Evolutionary conservation across 805 yeast genomes (phyloP), one percentile per base, ranked within the genome.

Genomic region (Suhomyces kilbournensis): DNA sequence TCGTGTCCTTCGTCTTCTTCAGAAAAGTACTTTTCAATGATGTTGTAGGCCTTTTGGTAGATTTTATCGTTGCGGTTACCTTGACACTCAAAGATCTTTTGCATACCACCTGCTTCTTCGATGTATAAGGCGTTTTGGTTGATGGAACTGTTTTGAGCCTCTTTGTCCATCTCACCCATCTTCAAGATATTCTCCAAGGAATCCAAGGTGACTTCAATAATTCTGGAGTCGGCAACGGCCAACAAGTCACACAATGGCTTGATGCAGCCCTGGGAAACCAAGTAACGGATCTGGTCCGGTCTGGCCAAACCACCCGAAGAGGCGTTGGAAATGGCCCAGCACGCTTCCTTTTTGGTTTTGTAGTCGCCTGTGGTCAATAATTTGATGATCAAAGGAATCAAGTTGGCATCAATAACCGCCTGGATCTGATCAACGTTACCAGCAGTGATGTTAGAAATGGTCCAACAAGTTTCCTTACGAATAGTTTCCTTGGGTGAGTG

Each of bases 241-340:
- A 94, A 79, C 66, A 94, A 79, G 69, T 94, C 98, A 76, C 98
- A 93, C 65, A 94, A 80, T 35, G 99, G 98, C 76, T 92, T 93
- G 72, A 94, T 92, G 75, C 97, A 90, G 47, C 97, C 99, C 76
- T 94, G 98, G 59, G 79, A 77, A 34, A 94, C 99, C 60, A 94
- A 81, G 72, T 91, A 94, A 65, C 93, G 83, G 62, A 94, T 92
- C 69, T 92, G 97, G 55, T 90, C 97, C 7, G 98, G 98, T 69
- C 84, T 87, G 43, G 86, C 77, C 62, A 91, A 79, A 20, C 97
- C 98, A 62, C 98, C 98, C 8, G 97, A 88, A 15, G 97, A 89
- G 38, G 99, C 98, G 69, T 94, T 94, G 26, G 97, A 91, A 60
- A 94, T 88, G 34, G 98, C 98, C 99, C 99, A 94, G 79, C 98